Evolutionary conservation across 2,329 filamentous ascomycete species (phyloP).

Genomic region (Cladosporium oxysporum): DNA sequence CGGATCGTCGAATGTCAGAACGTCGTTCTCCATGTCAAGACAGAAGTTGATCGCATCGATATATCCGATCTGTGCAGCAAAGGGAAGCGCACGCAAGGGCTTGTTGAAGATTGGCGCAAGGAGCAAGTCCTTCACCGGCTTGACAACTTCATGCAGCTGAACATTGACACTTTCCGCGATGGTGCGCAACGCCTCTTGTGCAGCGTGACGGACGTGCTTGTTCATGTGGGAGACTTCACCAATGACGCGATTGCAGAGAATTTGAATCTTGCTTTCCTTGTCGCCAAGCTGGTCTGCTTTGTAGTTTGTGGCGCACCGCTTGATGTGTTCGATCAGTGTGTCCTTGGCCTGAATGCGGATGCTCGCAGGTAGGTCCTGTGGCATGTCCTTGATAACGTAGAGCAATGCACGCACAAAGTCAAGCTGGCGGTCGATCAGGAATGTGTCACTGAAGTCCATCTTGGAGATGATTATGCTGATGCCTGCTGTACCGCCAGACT

Average conservation of each 20-base stretch:
- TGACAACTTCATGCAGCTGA: constrained; percentile 83
- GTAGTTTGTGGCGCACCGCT: constrained; percentile 75
- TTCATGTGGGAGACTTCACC: constrained; percentile 94
- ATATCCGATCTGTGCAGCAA: constrained; percentile 93
- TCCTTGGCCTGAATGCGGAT: constrained; percentile 81
- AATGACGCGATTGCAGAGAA: constrained; percentile 82
- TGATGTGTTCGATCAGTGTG: constrained; percentile 72
- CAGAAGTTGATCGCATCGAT: constrained; percentile 98
- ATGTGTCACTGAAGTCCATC: constrained; percentile 78
- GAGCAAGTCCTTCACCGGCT: constrained; percentile 85
- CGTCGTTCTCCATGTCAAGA: constrained; percentile 82
- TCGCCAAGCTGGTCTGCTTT: constrained; percentile 77
- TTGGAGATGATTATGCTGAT: constrained; percentile 86
- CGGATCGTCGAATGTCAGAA: constrained; percentile 88
- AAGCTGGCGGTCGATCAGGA: constrained; percentile 78
- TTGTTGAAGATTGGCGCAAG: constrained; percentile 95
- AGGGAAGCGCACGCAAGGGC: constrained; percentile 86
- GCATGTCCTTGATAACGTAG: constrained; percentile 98
- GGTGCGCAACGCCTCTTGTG: constrained; percentile 76
- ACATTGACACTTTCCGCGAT: constrained; percentile 76
- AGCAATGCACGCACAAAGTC: constrained; percentile 90
- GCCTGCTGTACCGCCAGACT: constrained; percentile 86
- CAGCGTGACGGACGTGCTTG: constrained; percentile 85
- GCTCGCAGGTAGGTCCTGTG: constrained; percentile 85
- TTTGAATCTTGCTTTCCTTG: constrained; percentile 66